These are phyloP conservation scores for Neurospora hispaniola DNA, from an alignment of 495 filamentous ascomycete species.

Conservation along the genomic window DNA sequence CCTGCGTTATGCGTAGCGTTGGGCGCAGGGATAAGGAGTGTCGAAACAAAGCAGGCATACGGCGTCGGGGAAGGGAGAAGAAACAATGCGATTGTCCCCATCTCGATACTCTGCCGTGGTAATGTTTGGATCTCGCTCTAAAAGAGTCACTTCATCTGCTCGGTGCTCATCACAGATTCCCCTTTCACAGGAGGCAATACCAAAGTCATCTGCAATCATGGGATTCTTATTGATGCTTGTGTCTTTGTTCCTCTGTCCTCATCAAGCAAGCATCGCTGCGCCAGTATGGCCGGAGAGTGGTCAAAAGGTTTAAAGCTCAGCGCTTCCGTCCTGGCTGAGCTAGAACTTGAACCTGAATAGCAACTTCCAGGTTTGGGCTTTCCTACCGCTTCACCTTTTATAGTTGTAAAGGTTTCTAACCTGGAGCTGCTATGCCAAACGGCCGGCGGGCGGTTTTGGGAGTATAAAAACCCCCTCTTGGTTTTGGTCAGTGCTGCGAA, in stretches of 20 bases:
- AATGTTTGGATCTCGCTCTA: background rate
- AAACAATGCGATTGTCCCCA: background rate
- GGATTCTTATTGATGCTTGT: background rate
- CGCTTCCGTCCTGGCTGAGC: too few relatives aligned
- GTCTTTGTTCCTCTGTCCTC: background rate
- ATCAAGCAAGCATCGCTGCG: too few relatives aligned
- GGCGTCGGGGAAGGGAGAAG: background rate
- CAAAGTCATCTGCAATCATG: background rate
- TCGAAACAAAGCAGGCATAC: background rate
- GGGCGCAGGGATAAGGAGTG: background rate
- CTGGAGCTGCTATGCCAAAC: background rate
- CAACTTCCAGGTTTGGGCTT: background rate
- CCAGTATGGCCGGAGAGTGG: too few relatives aligned
- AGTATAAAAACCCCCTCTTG: background rate
- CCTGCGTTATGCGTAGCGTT: background rate
- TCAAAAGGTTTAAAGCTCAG: too few relatives aligned
- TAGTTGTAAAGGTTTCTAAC: background rate
- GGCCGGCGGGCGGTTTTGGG: rapidly evolving
- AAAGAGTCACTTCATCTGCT: background rate
- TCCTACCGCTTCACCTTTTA: background rate
- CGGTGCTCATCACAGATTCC: background rate
- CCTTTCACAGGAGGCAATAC: background rate
- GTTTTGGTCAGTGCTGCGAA: background rate
- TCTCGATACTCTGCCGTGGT: background rate
- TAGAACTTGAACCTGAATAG: background rate